Evolutionary conservation across 495 filamentous ascomycete genomes (phyloP).

Genomic region (Pyronema domesticum): DNA sequence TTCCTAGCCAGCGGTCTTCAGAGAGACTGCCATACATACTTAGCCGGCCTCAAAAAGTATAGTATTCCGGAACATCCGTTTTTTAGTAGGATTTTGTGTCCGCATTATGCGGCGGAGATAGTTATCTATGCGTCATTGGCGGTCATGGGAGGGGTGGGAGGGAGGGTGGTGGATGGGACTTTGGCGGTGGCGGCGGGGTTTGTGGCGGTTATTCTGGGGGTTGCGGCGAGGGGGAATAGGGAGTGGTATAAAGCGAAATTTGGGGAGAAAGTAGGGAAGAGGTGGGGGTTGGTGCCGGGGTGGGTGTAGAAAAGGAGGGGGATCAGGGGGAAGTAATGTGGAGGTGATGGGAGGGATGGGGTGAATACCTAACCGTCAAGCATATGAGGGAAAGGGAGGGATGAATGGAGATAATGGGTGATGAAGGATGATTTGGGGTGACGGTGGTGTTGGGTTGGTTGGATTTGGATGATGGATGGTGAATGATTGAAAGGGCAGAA

Average conservation of each 20-base stretch:
- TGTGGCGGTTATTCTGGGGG: slow-evolving; percentile 59
- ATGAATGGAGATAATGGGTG: no score
- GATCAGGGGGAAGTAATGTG: no score
- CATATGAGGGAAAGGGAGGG: no score
- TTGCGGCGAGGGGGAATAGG: slow-evolving; percentile 60
- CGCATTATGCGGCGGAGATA: slow-evolving; percentile 87
- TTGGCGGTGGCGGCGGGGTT: slow-evolving; percentile 50
- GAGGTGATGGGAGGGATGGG: no score
- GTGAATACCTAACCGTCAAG: no score
- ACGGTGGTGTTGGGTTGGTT: no score
- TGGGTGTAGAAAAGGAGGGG: no score
- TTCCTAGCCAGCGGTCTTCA: slow-evolving; percentile 59
- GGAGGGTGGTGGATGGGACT: slow-evolving; percentile 49
- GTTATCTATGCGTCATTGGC: slow-evolving; percentile 65
- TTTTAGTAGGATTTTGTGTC: slow-evolving; percentile 55
- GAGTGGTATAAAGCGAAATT: slow-evolving; percentile 72
- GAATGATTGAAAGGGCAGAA: no score
- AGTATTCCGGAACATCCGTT: slow-evolving; percentile 46
- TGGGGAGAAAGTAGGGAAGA: slow-evolving; percentile 46
- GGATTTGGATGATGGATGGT: no score
- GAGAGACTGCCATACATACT: slow-evolving; percentile 62
- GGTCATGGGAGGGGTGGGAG: slow-evolving; percentile 49
- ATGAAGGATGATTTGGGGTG: no score
- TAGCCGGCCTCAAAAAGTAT: slow-evolving; percentile 68
- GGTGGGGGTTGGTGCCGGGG: slow-evolving; percentile 43